Evolutionary conservation across 805 yeast species (phyloP), one percentile per base, ranked within the genome.

Genomic region (Phaffomyces thermotolerans): DNA sequence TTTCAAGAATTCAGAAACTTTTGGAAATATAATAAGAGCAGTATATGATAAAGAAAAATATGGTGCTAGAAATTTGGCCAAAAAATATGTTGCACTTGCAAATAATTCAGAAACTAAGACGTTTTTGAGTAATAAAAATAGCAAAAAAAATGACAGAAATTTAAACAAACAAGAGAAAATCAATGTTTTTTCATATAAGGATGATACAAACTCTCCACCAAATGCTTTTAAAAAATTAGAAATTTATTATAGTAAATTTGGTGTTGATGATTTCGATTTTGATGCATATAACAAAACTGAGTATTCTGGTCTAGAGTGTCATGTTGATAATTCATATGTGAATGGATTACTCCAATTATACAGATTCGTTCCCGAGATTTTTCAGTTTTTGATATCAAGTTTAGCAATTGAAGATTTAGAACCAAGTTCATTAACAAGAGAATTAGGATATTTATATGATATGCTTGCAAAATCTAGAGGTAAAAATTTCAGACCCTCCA

Each of bases 191-290:
- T 66, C 60, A 10, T 59, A 53, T 39, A 64, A 57, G 22, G 51
- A 64, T 12, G 44, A 43, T 1, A 39, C 65, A 44, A 67, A 73
- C 54, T 58, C 64, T 31, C 70, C 79, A 1, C 96, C 96, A 1
- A 81, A 81, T 41, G 84, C 90, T 31, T 91, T 83, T 65, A 69
- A 79, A 34, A 78, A 80, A 52, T 68, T 87, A 37, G 84, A 82
- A 47, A 85, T 91, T 42, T 75, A 82, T 35, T 91, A 90, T 62
- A 84, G 95, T 44, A 81, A 78, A 54, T 91, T 88, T 62, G 99
- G 99, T 24, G 89, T 93, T 27, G 88, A 84, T 52, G 96, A 89
- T 61, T 93, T 93, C 64, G 96, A 91, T 65, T 91, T 93, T 59
- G 81, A 76, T 42, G 83, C 80, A 54, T 91, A 84, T 67, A 91